Base-by-base conservation (phyloP, 2,329 filamentous ascomycete genomes). In the Fusarium sp. region DNA sequence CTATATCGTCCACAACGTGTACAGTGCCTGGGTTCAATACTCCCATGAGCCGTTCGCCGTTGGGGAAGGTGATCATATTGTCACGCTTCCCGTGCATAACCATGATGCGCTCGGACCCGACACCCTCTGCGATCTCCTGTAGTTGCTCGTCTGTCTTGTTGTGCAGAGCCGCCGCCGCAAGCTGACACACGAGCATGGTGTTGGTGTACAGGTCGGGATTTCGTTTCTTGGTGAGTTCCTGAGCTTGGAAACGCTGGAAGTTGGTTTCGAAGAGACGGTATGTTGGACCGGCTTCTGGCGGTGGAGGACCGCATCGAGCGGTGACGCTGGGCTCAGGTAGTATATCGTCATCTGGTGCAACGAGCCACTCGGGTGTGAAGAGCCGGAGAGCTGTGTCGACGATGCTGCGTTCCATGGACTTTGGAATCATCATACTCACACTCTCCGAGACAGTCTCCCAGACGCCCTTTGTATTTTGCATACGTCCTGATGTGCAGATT, bases 231-330 rank as follows among this genome's bases (percentile, higher is more conserved):
- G 83, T 84, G 67, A 97, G 79, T 79, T 97, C 93, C 70, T 91
- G 89, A 0, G 94, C 93, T 26, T 92, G 90, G 75, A 94, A 95
- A 8, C 94, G 90, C 81, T 96, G 92, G 61, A 89, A 93, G 76
- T 95, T 96, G 53, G 85, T 93, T 7, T 86, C 86, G 77, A 96
- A 97, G 11, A 78, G 79, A 37, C 83, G 72, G 58, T 89, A 89
- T 54, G 70, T 73, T 37, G 73, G 69, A n/a, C 63, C 66, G n/a
- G 57, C 54, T n/a, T 66, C 70, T 10, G 68, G 65, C 3, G 76
- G 79, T 28, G 73, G 74, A 3, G 77, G 80, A 41, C 48, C 79
- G 78, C 73, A 83, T 50, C 60, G 74, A 16, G 82, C 80, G 5
- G 86, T 87, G 4, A 75, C 72, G 16, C 71, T 71, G 12, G 81